Base-by-base conservation (phyloP, 2,329 filamentous ascomycete species). In the Pestalotiopsis sp. region DNA sequence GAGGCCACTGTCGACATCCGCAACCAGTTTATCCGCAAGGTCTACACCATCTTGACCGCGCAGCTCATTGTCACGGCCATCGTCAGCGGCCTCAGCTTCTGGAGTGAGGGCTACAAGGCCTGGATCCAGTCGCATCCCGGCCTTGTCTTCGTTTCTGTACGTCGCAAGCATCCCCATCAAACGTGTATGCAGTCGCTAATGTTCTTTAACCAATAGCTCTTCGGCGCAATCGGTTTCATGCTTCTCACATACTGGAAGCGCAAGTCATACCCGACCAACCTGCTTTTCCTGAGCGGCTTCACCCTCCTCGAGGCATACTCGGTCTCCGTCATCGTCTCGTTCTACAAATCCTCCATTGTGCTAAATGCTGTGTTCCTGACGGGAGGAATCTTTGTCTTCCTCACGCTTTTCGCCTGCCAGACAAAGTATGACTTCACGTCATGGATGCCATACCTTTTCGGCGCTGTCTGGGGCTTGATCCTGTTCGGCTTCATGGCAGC, bases 401-500 rank as follows among this genome's bases (percentile, higher is more conserved):
- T 94, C 64, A 93, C 91, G 1, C 81, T 94, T 58, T 98, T 99
- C 79, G 96, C 96, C 63, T 97, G 94, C 88, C 96, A 99, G 84
- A 93, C 92, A 71, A 97, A 97, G 80, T 99, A 99, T 78, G 96
- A 99, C 84, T 99, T 99, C 79, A 98, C 95, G 1, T 91, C 89
- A 71, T 99, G 96, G 95, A 93, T 95, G 85, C 95, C 96, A 20
- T 98, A 98, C 78, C 88, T 98, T 3, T 97, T 97, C 75, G 94
- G 94, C 68, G 91, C 86, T 0, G 87, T 99, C 20, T 98, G 96
- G 96, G 91, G 92, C 6, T 82, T 98, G 68, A 86, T 99, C 70
- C 84, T 99, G 55, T 98, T 98, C 77, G 93, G 96, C 64, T 96
- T 99, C 84, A 94, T 98, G 88, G 86, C 91, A 71, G 88, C 89